Conservation (phyloP, 768 basidiomycete genomes). For the Xerocomellus dryophilus region DNA sequence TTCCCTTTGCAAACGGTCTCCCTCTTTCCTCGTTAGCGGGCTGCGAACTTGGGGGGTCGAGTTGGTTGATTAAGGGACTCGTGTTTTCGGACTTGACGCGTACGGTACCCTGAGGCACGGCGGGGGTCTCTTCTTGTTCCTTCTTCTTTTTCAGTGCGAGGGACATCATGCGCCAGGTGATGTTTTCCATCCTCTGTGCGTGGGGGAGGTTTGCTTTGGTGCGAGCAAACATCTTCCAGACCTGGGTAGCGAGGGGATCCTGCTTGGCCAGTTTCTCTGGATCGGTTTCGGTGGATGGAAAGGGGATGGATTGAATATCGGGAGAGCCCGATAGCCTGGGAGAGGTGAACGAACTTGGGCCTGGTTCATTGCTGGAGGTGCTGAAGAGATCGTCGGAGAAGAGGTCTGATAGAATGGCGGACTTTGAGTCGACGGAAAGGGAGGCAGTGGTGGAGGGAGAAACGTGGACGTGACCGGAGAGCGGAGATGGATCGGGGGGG, state of each 20-base stretch:
- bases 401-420: conserved; percentile 63
- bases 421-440: conserved; percentile 51
- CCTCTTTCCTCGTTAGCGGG: conserved; percentile 54
- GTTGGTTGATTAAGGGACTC: conserved; percentile 2
- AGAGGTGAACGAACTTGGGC: conserved; percentile 57
- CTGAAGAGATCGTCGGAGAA: conserved; percentile 68
- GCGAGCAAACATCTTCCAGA: conserved; percentile 95
- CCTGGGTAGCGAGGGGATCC: conserved; percentile 91
- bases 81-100: conserved; percentile 24
- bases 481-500: conserved; percentile 32
- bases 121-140: conserved; percentile 52
- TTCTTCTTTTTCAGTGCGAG: conserved; percentile 88
- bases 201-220: conserved; percentile 88
- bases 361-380: conserved; percentile 27
- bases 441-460: conserved; percentile 47
- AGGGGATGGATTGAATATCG: conserved; percentile 47
- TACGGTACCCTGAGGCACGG: not conserved
- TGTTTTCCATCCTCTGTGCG: conserved; percentile 94
- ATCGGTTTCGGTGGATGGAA: conserved; percentile 46
- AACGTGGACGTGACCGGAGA: conserved; percentile 32
- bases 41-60: conserved; percentile 1
- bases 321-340: conserved; percentile 68
- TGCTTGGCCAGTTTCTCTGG: conserved; percentile 70
- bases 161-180: conserved; percentile 99
- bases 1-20: conserved; percentile 76